Conservation (phyloP, 2,329 filamentous ascomycete genomes). For the Colletotrichum acutatum region DNA sequence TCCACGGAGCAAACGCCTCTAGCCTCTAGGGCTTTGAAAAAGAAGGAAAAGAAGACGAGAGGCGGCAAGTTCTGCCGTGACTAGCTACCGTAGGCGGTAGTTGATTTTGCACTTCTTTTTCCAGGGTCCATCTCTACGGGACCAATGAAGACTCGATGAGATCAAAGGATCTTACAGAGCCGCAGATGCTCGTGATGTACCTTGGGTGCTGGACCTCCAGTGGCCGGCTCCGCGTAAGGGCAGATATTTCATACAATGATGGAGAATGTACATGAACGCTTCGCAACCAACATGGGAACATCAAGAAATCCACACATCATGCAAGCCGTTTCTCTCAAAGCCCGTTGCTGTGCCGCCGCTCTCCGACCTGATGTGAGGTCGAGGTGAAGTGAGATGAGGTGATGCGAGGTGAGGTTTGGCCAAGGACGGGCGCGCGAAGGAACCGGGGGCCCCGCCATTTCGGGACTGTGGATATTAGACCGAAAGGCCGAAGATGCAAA, state of each 20-base stretch:
- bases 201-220: neutral
- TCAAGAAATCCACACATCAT: constrained; percentile 11
- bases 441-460: constrained; percentile 11
- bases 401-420: neutral
- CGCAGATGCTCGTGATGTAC: neutral
- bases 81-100: neutral
- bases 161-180: neutral
- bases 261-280: neutral
- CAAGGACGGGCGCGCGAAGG: neutral
- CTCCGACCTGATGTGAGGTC: constrained; percentile 13
- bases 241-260: neutral
- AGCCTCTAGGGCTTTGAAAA: constrained; percentile 6
- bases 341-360: constrained; percentile 2
- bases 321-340: constrained; percentile 10
- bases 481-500: constrained; percentile 24
- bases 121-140: neutral
- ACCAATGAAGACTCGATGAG: neutral
- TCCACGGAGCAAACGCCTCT: constrained; percentile 1
- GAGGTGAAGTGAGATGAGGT: constrained; percentile 15
- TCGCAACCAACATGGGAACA: neutral
- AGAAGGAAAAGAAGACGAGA: neutral
- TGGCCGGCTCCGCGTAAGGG: neutral
- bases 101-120: neutral
- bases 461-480: constrained; percentile 16
- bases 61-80: neutral